Base-by-base conservation (phyloP, 2,329 filamentous ascomycete genomes). In the Diaporthe eres region DNA sequence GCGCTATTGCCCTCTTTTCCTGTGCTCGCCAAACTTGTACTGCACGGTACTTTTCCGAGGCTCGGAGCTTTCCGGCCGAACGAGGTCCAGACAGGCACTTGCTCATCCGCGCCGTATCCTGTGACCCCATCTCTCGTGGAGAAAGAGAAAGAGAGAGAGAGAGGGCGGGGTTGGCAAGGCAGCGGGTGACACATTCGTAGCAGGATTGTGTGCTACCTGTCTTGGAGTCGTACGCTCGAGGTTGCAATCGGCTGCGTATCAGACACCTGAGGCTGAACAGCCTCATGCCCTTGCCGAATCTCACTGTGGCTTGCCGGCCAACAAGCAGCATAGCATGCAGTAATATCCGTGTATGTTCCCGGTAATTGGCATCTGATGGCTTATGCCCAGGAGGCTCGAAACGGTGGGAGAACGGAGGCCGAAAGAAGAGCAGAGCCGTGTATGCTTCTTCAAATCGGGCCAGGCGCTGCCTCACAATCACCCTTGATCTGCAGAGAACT, bases 401-500 rank as follows among this genome's bases (percentile, higher is more conserved):
- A 73, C 71, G 71, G 71, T 47, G 51, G 12, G 25, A 13, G 31
- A 73, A 73, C 71, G 71, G 71, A 65, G 47, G 34, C 60, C 49
- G 17, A 28, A 70, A 55, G n/a, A 61, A 65, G 47, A 55, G 47
- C 49, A 53, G n/a, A 55, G 34, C 31, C n/a, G 49, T 42, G 49
- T 37, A 25, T 73, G 58, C 58, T 73, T 73, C 71, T 55, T 57
- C 49, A 10, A 70, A 55, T 42, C 31, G 65, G 34, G 65, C 47
- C 34, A 70, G 71, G 49, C 60, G 42, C 51, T 37, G 71, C 71
- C 34, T 49, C 58, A 55, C 3, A 72, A 53, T 68, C 65, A 53
- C 71, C 71, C 71, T 72, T 72, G 71, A 72, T 72, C 71, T 61
- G 57, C 71, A 72, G 37, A 72, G 17, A 34, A 22, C 28, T 65